These are phyloP conservation scores for Achlya hypogyna DNA, from an alignment of 352 stramenopile species.

Conservation along the genomic window DNA sequence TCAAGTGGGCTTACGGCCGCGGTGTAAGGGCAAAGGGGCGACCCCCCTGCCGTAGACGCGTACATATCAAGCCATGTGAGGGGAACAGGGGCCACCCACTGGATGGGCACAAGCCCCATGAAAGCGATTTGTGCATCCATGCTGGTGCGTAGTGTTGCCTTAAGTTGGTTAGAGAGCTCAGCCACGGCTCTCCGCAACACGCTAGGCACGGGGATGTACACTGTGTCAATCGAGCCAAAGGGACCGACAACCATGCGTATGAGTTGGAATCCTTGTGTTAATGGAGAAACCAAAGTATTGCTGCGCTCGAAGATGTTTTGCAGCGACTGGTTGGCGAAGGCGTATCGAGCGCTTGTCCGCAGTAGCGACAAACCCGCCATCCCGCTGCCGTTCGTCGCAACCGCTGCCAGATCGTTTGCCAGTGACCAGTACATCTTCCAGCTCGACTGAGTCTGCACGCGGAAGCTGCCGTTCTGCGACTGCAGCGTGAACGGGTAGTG, in stretches of 20 bases:
- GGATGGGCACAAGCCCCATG: too few species aligned
- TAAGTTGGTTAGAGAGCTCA: background rate
- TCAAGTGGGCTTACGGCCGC: background rate
- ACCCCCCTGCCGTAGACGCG: background rate
- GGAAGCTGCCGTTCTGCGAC: background rate
- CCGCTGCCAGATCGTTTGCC: background rate
- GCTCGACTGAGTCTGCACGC: background rate
- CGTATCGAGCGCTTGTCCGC: background rate
- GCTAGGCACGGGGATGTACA: background rate
- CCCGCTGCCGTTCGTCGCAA: too few species aligned
- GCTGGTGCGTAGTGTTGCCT: background rate
- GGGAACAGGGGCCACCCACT: too few species aligned
- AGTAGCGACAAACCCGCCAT: too few species aligned
- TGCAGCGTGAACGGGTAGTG: conserved; percentile 1
- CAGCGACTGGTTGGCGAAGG: background rate
- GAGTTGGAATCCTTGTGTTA: background rate
- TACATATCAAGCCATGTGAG: background rate
- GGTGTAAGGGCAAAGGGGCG: background rate
- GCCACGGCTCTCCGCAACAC: background rate
- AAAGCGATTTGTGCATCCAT: background rate
- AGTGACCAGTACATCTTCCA: conserved; percentile 15
- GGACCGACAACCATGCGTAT: background rate
- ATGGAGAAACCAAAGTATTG: background rate
- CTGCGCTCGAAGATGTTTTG: background rate
- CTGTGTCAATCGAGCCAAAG: conserved; percentile 8